Evolutionary conservation across 164 flowering plant species (phyloP).

Genomic region (Chimonanthus salicifolius): DNA sequence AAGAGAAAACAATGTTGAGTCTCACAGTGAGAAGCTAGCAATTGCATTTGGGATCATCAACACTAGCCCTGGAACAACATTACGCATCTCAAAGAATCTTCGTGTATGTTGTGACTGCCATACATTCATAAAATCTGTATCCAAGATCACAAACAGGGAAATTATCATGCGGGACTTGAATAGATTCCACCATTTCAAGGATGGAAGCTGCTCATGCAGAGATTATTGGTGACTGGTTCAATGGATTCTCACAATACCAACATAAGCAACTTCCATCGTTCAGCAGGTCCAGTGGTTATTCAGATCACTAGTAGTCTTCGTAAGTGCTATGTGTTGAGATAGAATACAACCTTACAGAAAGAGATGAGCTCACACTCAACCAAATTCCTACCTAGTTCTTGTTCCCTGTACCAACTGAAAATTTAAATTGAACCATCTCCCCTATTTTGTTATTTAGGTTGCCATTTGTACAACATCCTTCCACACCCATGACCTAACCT

Average conservation of each 20-base stretch:
- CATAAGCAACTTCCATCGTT: too few species aligned
- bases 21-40: conserved; percentile 29
- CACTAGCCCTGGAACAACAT: conserved; percentile 16
- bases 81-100: conserved; percentile 21
- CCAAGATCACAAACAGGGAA: conserved; percentile 25
- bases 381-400: too few species aligned
- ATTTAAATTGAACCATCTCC: too few species aligned
- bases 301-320: too few species aligned
- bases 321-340: too few species aligned
- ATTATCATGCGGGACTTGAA: conserved; percentile 31
- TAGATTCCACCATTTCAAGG: conserved; percentile 27
- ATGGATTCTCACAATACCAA: background rate
- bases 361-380: too few species aligned
- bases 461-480: too few species aligned
- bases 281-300: too few species aligned
- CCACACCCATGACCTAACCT: too few species aligned
- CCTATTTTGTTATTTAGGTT: too few species aligned
- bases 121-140: conserved; percentile 17
- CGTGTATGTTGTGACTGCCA: conserved; percentile 20
- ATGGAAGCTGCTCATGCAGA: conserved; percentile 28
- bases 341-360: too few species aligned
- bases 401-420: too few species aligned
- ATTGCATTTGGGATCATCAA: conserved; percentile 29
- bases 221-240: conserved; percentile 22
- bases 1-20: conserved; percentile 9